Evolutionary conservation across 139 green algal genomes (phyloP), one percentile per base, ranked within the genome.

Genomic region (Chlamydomonas sphaeroides): DNA sequence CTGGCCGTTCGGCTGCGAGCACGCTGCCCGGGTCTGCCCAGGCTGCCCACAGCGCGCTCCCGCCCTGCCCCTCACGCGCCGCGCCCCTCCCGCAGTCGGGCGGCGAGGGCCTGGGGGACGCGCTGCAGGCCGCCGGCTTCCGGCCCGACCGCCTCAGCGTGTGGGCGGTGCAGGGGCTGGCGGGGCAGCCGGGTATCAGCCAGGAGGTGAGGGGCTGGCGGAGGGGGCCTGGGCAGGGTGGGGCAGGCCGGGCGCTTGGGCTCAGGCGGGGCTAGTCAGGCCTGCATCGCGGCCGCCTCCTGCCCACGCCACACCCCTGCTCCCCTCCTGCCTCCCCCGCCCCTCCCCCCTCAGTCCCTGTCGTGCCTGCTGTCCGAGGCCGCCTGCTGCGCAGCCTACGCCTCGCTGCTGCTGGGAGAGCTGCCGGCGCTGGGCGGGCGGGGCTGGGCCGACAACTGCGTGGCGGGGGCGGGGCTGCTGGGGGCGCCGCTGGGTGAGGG

Each of bases 131-230:
- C 5, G 84, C 82, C 0, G 59, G 74, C 17, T 80, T 80, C 74
- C 59, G 90, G 0, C 84, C 83, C 8, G 92, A 96, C 73, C 85
- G 91, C 2, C 78, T 96, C 20, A 94, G 89, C 38, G 88, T 94
- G 7, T 96, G 92, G 93, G 87, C 32, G 1, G 45, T 91, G 51
- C 85, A 89, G 68, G 88, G 85, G 8, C 65, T 92, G 39, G 51
- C 65, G 61, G 80, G 74, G 15, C 65, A 84, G 51, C 79, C 65
- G 4, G 45, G 45, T 14, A 26, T 89, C 21, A n/a, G 30, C 0
- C 2, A 72, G 32, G 42, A 63, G 75, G 75, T 82, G 84, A 51
- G 49, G 28, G 84, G 32, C n/a, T 35, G 21, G 14, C 33, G 6
- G 14, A 25, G 21, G 14, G 39, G 10, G 15, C 20, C 18, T 7